Evolutionary conservation across 2,329 filamentous ascomycete genomes (phyloP).

Genomic region (Pseudogymnoascus sp.): DNA sequence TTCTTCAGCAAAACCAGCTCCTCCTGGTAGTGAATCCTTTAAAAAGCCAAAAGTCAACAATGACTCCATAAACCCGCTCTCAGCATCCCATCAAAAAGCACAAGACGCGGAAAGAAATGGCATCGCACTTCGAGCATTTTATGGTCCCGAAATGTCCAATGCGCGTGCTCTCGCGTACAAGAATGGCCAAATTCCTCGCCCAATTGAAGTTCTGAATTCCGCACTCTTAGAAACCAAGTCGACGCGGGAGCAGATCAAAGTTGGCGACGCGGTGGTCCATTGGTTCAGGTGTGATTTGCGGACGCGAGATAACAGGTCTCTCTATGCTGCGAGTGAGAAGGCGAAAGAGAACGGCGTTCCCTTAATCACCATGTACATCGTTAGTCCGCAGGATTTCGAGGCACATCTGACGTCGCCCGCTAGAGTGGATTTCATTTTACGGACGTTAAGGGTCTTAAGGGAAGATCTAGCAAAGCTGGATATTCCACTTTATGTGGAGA

Average conservation of each 20-base stretch:
- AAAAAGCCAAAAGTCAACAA: neutral
- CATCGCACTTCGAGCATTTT: conserved; percentile 66
- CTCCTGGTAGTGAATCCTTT: neutral
- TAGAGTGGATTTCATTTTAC: conserved; percentile 72
- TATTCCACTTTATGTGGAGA: conserved; percentile 72
- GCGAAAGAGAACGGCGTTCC: conserved; percentile 63
- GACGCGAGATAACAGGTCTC: conserved; percentile 61
- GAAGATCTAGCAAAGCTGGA: conserved; percentile 59
- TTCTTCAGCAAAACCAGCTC: neutral
- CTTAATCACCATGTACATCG: conserved; percentile 66
- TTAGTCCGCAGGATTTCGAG: conserved; percentile 77
- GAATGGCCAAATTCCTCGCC: conserved; percentile 58
- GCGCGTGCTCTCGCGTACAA: conserved; percentile 68
- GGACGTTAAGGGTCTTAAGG: conserved; percentile 58
- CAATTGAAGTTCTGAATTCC: conserved; percentile 58
- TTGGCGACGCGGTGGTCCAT: conserved; percentile 63
- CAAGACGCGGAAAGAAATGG: conserved; percentile 43
- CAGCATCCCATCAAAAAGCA: conserved; percentile 15
- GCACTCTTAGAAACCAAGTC: conserved; percentile 53
- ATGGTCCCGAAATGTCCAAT: conserved; percentile 80
- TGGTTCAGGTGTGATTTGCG: conserved; percentile 88
- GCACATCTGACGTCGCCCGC: conserved; percentile 68
- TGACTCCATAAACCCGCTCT: neutral
- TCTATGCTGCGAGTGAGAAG: conserved; percentile 57
- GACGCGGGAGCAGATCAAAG: conserved; percentile 42